Base-by-base conservation (phyloP, 2,329 filamentous ascomycete genomes). In the Falciphora oryzae region DNA sequence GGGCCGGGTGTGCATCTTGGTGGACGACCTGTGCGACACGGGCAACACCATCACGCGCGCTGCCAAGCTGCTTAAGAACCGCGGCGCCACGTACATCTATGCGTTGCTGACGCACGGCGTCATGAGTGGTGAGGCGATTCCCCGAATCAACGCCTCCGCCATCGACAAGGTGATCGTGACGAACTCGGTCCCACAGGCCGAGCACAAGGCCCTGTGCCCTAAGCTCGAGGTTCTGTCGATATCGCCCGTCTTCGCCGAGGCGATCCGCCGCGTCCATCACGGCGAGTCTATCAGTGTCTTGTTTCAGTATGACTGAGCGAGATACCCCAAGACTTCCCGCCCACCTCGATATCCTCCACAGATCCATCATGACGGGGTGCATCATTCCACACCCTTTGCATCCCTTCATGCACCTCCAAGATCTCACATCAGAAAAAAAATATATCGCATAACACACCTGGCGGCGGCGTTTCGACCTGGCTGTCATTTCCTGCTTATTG, bases 231-330 rank as follows among this genome's bases (percentile, higher is more conserved):
- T 97, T 62, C 80, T 99, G 67, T 94, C 98, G 73, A 88, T 98
- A 66, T 92, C 92, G 64, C 89, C 91, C 70, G 89, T 97, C 65
- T 97, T 98, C 75, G 93, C 92, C 66, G 94, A 98, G 83, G 92
- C 95, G 62, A 97, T 98, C 71, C 90, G 95, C 68, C 88, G 95
- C 68, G 94, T 98, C 66, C 95, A 99, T 78, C 93, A 98, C 76
- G 95, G 95, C 72, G 95, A 99, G 80, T 97, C 92, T 73, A 97
- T 99, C 78, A 97, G 93, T 75, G 92, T 95, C 67, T 84, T 99
- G 63, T 99, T 99, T 78, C 89, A 93, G 74, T 90, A 92, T 77
- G 89, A 92, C 75, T 93, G 71, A 70, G 38, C 38, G 38, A 53
- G 22, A 53, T 44, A 44, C 38, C 38, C 14, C 13, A 35, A 13